Evolutionary conservation across 805 yeast genomes (phyloP).

Genomic region (Metschnikowia amazonensis): DNA sequence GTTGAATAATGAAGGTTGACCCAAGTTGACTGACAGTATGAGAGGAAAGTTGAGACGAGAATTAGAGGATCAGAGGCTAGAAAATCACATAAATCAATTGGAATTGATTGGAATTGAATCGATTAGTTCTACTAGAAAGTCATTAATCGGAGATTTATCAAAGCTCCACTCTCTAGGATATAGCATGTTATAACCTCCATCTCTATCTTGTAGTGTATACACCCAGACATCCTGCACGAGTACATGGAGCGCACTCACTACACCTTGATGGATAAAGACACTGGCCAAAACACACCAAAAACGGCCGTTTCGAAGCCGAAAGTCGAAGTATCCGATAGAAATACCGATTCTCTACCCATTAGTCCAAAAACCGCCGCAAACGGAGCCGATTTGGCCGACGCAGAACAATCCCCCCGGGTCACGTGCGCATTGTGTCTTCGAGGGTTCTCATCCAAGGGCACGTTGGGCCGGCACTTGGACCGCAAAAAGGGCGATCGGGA

Average conservation of each 20-base stretch:
- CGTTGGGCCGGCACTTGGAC: slow-evolving; percentile 59
- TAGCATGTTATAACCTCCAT: no score
- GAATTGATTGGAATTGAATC: no score
- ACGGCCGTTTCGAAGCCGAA: neutral
- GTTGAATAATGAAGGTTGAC: no score
- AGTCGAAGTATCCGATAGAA: neutral
- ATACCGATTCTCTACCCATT: neutral
- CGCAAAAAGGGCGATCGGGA: slow-evolving; percentile 47
- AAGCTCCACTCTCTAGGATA: no score
- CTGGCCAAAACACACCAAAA: neutral
- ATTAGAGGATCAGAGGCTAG: no score
- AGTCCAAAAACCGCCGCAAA: neutral
- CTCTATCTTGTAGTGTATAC: neutral
- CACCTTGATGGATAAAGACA: neutral
- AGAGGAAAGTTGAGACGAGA: no score
- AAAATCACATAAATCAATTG: no score
- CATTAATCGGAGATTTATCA: no score
- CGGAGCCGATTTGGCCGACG: neutral
- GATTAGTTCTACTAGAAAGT: no score
- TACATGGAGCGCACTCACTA: neutral
- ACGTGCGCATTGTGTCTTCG: slow-evolving; percentile 50
- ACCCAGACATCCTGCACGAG: neutral
- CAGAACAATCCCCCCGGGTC: neutral
- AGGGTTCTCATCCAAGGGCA: slow-evolving; percentile 54
- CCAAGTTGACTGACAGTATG: no score